Base-by-base conservation (phyloP, 495 filamentous ascomycete genomes). In the Daldinia decipiens region DNA sequence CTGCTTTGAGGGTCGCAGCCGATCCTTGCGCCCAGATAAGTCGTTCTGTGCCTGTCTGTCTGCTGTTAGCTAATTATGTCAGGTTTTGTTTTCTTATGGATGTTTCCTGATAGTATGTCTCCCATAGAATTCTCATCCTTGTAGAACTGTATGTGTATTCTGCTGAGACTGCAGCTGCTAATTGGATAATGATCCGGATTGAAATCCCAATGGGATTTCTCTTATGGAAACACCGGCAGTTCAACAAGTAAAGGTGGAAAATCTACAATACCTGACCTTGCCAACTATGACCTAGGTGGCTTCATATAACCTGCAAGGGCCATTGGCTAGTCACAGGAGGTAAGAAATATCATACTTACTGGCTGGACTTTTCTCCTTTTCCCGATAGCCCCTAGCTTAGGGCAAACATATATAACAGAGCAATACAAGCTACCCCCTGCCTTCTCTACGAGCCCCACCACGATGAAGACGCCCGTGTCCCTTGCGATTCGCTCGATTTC, bases 341-440 rank as follows among this genome's bases (percentile, higher is more conserved):
- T 47, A 47, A 62, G n/a, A 50, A 52, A 71, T 29, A 57, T 34
- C 13, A 60, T 12, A 77, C 82, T 72, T 70, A 84, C 82, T 12
- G 95, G 95, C 93, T 97, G 97, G 13, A 98, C 92, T 82, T 98
- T 98, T 67, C 95, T 83, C 68, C 95, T 87, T 83, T 98, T 98
- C 34, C 94, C 95, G 29, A 97, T 71, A 0, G 89, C 76, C 0
- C 94, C 94, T 32, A 82, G 63, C 5, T 73, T 71, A 0, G 95
- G 94, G 78, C 93, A 93, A 0, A 98, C 90, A 76, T 94, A 97
- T 5, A 97, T 81, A 7, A 87, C 92, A 1, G 85, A 85, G 80
- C 95, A 98, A 71, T 97, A 98, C 65, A 98, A 73, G 67, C 88
- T 94, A 0, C 93, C 95, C 0, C 90, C 94, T 2, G 87, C 83